These are phyloP conservation scores for Phialophora verrucosa DNA, from an alignment of 2,329 filamentous ascomycete genomes.

Conservation along the genomic window DNA sequence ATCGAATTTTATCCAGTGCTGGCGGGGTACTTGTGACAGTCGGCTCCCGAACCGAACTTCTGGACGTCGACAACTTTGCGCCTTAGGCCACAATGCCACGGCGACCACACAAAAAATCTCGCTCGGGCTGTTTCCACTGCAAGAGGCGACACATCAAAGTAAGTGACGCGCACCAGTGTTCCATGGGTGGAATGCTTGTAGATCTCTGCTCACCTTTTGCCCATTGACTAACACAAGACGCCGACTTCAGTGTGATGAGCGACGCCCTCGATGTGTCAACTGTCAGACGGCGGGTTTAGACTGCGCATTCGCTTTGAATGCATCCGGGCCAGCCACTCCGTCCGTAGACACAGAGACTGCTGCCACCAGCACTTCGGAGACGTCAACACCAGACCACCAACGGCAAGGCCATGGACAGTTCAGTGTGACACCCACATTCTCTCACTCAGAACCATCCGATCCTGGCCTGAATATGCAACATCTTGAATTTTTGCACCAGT, in stretches of 20 bases:
- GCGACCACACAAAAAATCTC: slow-evolving; percentile 47
- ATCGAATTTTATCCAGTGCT: neutral
- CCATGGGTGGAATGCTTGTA: neutral
- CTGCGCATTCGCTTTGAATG: slow-evolving; percentile 27
- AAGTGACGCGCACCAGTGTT: neutral
- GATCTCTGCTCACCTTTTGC: neutral
- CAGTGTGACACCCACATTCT: neutral
- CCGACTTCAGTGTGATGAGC: slow-evolving; percentile 44
- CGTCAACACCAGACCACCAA: slow-evolving; percentile 14
- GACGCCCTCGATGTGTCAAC: slow-evolving; percentile 44
- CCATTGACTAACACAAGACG: neutral
- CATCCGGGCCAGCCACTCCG: neutral
- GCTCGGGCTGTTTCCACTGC: slow-evolving; percentile 47
- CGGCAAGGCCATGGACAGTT: slow-evolving; percentile 1
- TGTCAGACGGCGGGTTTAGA: slow-evolving; percentile 39
- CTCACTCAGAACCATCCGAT: slow-evolving; percentile 17
- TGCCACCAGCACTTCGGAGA: neutral
- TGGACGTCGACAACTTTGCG: neutral
- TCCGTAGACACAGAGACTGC: neutral
- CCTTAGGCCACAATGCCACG: slow-evolving; percentile 26
- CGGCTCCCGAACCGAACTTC: no score
- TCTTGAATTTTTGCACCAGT: slow-evolving; percentile 42
- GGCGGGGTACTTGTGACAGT: neutral
- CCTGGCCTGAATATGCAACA: slow-evolving; percentile 42
- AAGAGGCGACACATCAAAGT: slow-evolving; percentile 50